phyloP scores from a whole-genome alignment of 805 yeast genomes.

The Danielozyma ontarioensis region DNA sequence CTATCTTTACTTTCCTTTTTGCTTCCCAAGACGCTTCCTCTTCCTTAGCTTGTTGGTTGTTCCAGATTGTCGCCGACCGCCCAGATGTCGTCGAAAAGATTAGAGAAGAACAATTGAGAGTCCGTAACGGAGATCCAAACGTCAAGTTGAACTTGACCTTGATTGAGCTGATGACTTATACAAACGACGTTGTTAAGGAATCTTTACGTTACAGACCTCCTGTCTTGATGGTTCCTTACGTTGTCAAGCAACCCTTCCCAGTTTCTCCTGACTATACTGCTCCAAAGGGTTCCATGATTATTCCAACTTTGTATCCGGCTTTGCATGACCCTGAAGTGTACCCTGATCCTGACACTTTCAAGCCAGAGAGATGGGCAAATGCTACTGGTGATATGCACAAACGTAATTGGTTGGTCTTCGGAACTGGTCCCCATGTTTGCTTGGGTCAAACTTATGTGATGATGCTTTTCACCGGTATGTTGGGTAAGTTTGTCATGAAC shows the following conservation, averaged over 20 bases:
- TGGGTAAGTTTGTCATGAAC: slow-evolving; percentile 84
- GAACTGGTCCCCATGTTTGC: slow-evolving; percentile 96
- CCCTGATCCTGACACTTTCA: slow-evolving; percentile 88
- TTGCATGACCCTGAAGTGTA: slow-evolving; percentile 97
- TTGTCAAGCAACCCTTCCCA: slow-evolving; percentile 82
- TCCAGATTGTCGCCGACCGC: slow-evolving; percentile 92
- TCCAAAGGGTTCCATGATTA: slow-evolving; percentile 96
- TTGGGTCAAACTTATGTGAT: slow-evolving; percentile 91
- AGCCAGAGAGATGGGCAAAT: slow-evolving; percentile 96
- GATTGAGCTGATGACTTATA: slow-evolving; percentile 83
- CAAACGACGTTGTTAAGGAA: slow-evolving; percentile 88
- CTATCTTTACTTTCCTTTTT: slow-evolving; percentile 91
- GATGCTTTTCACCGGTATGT: slow-evolving; percentile 81
- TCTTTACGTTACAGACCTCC: slow-evolving; percentile 95
- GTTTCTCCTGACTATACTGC: slow-evolving; percentile 79
- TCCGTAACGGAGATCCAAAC: slow-evolving; percentile 73
- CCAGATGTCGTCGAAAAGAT: slow-evolving; percentile 85
- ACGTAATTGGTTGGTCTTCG: slow-evolving; percentile 94
- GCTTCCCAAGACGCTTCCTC: slow-evolving; percentile 99
- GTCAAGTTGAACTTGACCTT: slow-evolving; percentile 61
- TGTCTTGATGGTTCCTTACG: slow-evolving; percentile 96
- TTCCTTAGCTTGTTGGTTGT: slow-evolving; percentile 95
- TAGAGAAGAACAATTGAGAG: slow-evolving; percentile 84
- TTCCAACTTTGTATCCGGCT: slow-evolving; percentile 93
- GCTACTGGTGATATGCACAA: slow-evolving; percentile 69